phyloP scores from a whole-genome alignment of 2,329 filamentous ascomycete species.

The Biscogniauxia marginata region DNA sequence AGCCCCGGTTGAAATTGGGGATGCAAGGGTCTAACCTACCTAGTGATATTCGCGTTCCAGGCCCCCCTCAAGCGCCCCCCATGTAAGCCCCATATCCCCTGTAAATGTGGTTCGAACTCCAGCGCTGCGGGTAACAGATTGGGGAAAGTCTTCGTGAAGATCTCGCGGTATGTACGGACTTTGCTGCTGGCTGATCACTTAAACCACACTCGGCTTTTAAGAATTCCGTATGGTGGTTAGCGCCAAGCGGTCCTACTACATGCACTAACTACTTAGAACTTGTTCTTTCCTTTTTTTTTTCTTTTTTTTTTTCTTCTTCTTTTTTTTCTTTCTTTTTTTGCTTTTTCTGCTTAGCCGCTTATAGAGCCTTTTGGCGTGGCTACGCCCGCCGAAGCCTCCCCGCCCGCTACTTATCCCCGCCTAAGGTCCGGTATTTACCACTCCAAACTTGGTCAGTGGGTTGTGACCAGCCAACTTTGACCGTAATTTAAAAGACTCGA shows the following conservation, averaged over 20 bases:
- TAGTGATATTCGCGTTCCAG: conserved; percentile 20
- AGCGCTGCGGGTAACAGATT: conserved; percentile 20
- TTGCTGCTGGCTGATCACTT: conserved; percentile 18
- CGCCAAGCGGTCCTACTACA: background rate
- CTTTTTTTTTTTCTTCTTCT: no score
- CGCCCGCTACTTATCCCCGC: background rate
- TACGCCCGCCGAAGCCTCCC: background rate
- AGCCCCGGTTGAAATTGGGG: conserved; percentile 24
- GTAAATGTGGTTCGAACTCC: conserved; percentile 10
- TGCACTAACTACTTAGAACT: no score
- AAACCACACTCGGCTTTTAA: conserved; percentile 15
- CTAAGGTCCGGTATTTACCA: background rate
- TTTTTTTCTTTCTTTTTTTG: no score
- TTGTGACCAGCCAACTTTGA: no score
- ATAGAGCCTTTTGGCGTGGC: background rate
- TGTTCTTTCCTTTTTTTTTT: no score
- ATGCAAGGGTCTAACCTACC: conserved; percentile 17
- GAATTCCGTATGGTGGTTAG: background rate
- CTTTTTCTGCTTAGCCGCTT: background rate
- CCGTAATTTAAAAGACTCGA: background rate
- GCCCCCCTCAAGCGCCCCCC: conserved; percentile 10
- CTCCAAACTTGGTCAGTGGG: no score
- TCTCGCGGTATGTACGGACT: conserved; percentile 12
- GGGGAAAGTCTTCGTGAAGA: conserved; percentile 22
- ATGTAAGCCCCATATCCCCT: background rate